Base-by-base conservation (phyloP, 2,329 filamentous ascomycete species). In the Seiridium unicorne region DNA sequence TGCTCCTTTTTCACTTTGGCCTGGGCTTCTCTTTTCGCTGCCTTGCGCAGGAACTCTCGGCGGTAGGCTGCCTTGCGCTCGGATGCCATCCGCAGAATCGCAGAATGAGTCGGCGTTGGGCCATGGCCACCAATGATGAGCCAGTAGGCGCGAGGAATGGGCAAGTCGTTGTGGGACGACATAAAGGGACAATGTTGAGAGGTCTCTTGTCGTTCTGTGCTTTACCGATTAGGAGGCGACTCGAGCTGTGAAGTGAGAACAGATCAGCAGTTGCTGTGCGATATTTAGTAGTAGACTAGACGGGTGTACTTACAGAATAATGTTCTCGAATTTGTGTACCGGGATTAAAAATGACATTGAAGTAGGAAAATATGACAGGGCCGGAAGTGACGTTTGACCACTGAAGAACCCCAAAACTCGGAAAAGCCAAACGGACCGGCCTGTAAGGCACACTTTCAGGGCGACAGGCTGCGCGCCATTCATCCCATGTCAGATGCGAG, bases 51-150 rank as follows among this genome's bases (percentile, higher is more conserved):
- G 34, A 35, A 13, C 7, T n/a, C 55, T 42, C 55, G 44, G 13
- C 61, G 62, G 49, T 65, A 31, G 3, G 55, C 57, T 48, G 65
- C 65, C 18, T 64, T 65, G 32, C 62, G 62, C 60, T 67, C 66
- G 3, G 53, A 62, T 3, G 57, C 56, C 61, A 65, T 63, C 18
- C 58, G 61, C 8, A 55, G 32, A 38, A 63, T 64, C 53, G 11
- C 42, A 5, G 44, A 18, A 9, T 9, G 35, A 3, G 44, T 61
- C 4, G 65, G 63, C 4, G 63, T 63, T 5, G 51, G 49, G 1
- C 64, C 60, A 4, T 18, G 54, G 36, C 65, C 65, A 13, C 63
- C 62, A 11, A 58, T 51, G 38, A 63, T 18, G 3, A 63, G 51
- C 65, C 62, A 66, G 58, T 59, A 57, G 55, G 13, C 10, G 4